phyloP scores from a whole-genome alignment of 2,329 filamentous ascomycete species.

The Dendrostoma leiphaemia region DNA sequence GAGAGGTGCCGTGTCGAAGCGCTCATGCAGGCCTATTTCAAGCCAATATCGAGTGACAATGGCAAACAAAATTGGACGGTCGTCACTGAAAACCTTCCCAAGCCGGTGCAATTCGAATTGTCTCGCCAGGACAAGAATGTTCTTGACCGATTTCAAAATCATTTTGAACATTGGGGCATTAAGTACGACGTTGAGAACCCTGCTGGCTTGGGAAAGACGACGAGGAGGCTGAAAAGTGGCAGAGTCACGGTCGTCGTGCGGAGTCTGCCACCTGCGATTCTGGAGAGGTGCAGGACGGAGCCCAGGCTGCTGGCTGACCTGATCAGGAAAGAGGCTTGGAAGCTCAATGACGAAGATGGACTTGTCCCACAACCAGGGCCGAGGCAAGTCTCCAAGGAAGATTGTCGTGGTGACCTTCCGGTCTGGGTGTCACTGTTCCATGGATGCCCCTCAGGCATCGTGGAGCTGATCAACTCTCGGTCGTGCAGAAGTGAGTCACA shows the following conservation, averaged over 20 bases:
- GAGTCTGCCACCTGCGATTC: conserved; percentile 67
- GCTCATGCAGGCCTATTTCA: conserved; percentile 59
- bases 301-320: conserved; percentile 71
- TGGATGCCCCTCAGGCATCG: conserved; percentile 69
- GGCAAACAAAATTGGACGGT: conserved; percentile 20
- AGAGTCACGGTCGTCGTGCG: conserved; percentile 21
- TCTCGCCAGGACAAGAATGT: conserved; percentile 57
- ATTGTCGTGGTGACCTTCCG: neutral
- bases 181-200: conserved; percentile 44
- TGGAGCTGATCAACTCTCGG: conserved; percentile 74
- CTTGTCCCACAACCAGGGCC: neutral
- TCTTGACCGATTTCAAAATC: conserved; percentile 49
- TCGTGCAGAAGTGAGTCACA: conserved; percentile 63
- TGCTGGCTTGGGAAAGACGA: neutral
- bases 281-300: conserved; percentile 72
- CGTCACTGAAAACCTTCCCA: conserved; percentile 39
- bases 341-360: conserved; percentile 45
- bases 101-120: conserved; percentile 64
- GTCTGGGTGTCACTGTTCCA: conserved; percentile 63
- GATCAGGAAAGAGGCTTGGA: conserved; percentile 73
- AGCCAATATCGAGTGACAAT: neutral
- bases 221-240: neutral
- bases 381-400: neutral
- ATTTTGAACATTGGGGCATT: conserved; percentile 76
- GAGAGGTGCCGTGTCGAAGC: conserved; percentile 79